Evolutionary conservation across 306 rosid genomes (phyloP), one percentile per base, ranked within the genome.

Genomic region (Prunus mira): DNA sequence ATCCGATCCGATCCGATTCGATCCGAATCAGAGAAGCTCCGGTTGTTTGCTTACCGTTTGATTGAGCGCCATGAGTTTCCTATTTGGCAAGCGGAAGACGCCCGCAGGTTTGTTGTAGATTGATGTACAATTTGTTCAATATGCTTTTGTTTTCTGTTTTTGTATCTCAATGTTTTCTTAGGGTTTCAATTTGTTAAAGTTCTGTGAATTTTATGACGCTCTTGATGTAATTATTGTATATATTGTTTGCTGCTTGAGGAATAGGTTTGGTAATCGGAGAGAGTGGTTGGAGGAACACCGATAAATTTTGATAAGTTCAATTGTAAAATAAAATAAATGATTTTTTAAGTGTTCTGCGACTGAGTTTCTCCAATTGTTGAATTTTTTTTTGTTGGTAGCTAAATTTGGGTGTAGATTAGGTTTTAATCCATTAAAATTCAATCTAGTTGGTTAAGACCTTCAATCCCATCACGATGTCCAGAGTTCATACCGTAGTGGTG

Each of bases 61-160:
- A 76, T 93, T 84, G 27, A 22, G 12, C 83, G 81, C 84, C 83
- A 93, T 89, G 98, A 93, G 98, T 84, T 96, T 92, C 82, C 79
- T 95, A 82, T 95, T 92, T 81, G 97, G 99, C 68, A 92, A 92
- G 91, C 84, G 90, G 12, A 95, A 95, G 77, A 95, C 97, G 15
- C 93, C 99, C 72, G 97, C 99, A 83, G 97, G 97, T 92, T 78
- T 54, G 67, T 75, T 54, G 65, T 75, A 52, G 63, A 18, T 18
- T 14, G 27, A 32, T 67, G 72, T 8, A 14, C 3, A 1, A 1
- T 17, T 30, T 9, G 0, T 65, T 1, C 14, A 41, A n/a, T n/a
- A 6, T 65, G 47, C 6, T 5, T 54, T 41, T 58, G 15, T 19
- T 68, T 66, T 25, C 5, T 69, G n/a, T 68, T 54, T 49, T 52